These are phyloP conservation scores for Fulvia fulva DNA, from an alignment of 2,329 filamentous ascomycete species.

Conservation along the genomic window DNA sequence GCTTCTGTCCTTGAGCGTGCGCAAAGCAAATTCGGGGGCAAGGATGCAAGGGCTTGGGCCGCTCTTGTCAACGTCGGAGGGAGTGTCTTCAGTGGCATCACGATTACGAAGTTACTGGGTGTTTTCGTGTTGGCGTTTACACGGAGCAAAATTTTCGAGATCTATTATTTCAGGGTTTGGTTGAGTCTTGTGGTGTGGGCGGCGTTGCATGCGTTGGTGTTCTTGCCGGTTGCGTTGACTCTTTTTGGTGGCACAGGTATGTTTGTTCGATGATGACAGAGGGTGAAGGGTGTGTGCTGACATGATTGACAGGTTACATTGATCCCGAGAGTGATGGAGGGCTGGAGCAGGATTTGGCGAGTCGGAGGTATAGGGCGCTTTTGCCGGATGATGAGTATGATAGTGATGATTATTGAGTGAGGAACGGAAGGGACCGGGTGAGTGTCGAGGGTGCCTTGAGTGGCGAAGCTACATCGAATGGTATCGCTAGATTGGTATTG, in stretches of 20 bases:
- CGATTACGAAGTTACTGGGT: conserved; percentile 88
- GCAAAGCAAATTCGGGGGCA: conserved; percentile 69
- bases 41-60: conserved; percentile 84
- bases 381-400: conserved; percentile 74
- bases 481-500: no score
- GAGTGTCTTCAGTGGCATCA: conserved; percentile 94
- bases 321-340: conserved; percentile 85
- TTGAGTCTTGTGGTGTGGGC: conserved; percentile 86
- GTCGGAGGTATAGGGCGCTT: conserved; percentile 71
- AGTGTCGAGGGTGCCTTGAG: neutral
- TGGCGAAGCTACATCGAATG: neutral
- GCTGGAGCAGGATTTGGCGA: conserved; percentile 81
- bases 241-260: conserved; percentile 74
- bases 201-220: conserved; percentile 81
- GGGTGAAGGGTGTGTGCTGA: no score
- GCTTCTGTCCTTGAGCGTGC: conserved; percentile 76
- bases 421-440: no score
- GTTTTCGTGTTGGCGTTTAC: conserved; percentile 93
- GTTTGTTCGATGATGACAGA: conserved; percentile 28
- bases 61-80: conserved; percentile 92
- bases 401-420: conserved; percentile 57
- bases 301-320: conserved; percentile 60
- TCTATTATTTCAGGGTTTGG: conserved; percentile 99
- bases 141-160: conserved; percentile 96
- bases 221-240: conserved; percentile 84